Base-by-base conservation (phyloP, 441 rosid genomes). In the Populus trichocarpa region DNA sequence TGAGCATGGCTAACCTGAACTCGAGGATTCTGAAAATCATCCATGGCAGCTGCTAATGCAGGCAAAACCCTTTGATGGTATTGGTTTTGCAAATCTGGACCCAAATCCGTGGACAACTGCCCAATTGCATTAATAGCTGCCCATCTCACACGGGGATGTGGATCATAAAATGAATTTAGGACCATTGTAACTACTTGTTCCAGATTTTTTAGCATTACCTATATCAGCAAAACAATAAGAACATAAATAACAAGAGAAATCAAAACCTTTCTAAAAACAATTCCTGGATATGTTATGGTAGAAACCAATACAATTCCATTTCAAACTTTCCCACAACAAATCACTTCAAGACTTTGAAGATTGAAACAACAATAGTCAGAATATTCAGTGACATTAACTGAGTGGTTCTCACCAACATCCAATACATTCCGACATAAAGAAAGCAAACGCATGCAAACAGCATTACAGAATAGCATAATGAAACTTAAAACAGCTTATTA, bases 111-210 rank as follows among this genome's bases (percentile, higher is more conserved):
- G 53, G 97, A 96, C 88, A 92, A 80, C 81, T 92, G 98, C 71
- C 99, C 97, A 72, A 92, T 88, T 20, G 98, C 98, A 83, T 94
- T 89, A 61, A 96, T 91, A 50, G 99, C 99, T 72, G 97, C 98
- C 98, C 98, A 92, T 70, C 98, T 92, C 38, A 91, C 95, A 22
- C 98, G 95, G 16, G 99, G 93, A 78, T 96, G 98, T 22, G 93
- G 91, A 82, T 92, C 92, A 68, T 82, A 93, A 84, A 93, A 96
- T 50, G 96, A 92, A 83, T 84, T 91, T 80, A 96, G 76, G 75
- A 90, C 92, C 98, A 94, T 93, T 14, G 90, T 81, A 53, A 93
- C 88, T 72, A 94, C 94, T 83, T 86, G 93, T 78, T 92, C 97
- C 70, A 93, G 88, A 77, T 84, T 92, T 86, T 92, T 94, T 67